Conservation (phyloP, 805 yeast species). For the Zygoascus ofunaensis region DNA sequence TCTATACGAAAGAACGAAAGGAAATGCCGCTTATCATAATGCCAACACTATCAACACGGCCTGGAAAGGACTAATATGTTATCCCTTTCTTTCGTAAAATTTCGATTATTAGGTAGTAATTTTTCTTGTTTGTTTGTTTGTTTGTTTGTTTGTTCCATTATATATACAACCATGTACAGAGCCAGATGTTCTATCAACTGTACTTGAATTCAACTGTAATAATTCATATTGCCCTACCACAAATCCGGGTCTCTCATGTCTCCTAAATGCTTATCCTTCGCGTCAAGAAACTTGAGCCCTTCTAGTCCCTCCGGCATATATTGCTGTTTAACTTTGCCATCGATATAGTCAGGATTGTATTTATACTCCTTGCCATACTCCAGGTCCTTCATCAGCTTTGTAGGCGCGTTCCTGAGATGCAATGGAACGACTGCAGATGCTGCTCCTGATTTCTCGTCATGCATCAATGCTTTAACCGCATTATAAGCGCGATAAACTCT, state of each 20-base stretch:
- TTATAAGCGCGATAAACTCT: slow-evolving; percentile 77
- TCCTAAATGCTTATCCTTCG: slow-evolving; percentile 33
- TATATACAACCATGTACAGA: too few relatives aligned
- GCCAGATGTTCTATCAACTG: too few relatives aligned
- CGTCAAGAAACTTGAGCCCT: slow-evolving; percentile 41
- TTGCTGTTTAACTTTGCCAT: slow-evolving; percentile 65
- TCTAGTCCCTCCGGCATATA: slow-evolving; percentile 54
- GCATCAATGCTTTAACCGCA: slow-evolving; percentile 49
- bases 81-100: too few relatives aligned
- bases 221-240: neutral
- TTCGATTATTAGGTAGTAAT: too few relatives aligned
- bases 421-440: slow-evolving; percentile 51
- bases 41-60: too few relatives aligned
- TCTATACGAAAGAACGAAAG: too few relatives aligned
- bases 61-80: too few relatives aligned
- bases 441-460: slow-evolving; percentile 43
- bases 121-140: too few relatives aligned
- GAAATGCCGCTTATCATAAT: too few relatives aligned
- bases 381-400: slow-evolving; percentile 75
- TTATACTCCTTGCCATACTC: slow-evolving; percentile 82
- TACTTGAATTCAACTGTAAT: too few relatives aligned
- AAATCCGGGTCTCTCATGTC: slow-evolving; percentile 14
- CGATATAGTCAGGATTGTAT: slow-evolving; percentile 72
- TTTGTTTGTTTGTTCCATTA: too few relatives aligned
- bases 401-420: slow-evolving; percentile 92